These are phyloP conservation scores for Elsinoe perseae DNA, from an alignment of 2,329 filamentous ascomycete species.

Conservation along the genomic window DNA sequence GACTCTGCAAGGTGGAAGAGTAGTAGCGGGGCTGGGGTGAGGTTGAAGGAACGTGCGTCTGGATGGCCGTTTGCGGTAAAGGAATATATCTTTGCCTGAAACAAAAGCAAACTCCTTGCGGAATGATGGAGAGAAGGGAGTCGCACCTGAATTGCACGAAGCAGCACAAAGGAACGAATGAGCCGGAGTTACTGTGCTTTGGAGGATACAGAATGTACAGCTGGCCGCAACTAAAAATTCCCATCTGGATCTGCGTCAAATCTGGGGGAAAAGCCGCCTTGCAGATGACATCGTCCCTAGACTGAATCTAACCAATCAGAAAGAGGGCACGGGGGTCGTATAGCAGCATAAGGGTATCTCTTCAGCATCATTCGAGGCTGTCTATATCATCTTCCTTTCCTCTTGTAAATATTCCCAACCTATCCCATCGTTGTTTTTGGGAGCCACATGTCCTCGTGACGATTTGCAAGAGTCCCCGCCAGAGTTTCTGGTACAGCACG, in stretches of 20 bases:
- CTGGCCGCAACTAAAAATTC: slow-evolving; percentile 12
- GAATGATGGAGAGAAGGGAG: not conserved
- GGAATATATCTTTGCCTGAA: not conserved
- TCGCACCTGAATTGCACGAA: not conserved
- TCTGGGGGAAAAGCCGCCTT: slow-evolving; percentile 7
- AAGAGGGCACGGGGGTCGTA: not conserved
- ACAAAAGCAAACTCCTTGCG: not conserved
- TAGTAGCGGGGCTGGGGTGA: not conserved
- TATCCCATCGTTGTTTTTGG: not conserved
- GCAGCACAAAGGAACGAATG: not conserved
- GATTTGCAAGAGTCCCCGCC: not conserved
- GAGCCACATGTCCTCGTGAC: not conserved
- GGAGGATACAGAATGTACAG: slow-evolving; percentile 2
- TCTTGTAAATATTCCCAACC: not conserved
- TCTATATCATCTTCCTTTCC: not conserved
- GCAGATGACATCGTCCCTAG: slow-evolving; percentile 11
- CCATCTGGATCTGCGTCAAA: not conserved
- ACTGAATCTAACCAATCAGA: not conserved
- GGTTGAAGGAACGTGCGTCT: not conserved
- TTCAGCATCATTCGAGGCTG: not conserved
- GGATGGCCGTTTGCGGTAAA: not conserved
- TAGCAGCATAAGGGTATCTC: not conserved
- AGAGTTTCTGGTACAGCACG: not conserved
- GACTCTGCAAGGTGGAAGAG: not conserved
- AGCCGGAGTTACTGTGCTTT: not conserved